Conservation (phyloP, 495 filamentous ascomycete species). For the Aspergillus conjunctus region DNA sequence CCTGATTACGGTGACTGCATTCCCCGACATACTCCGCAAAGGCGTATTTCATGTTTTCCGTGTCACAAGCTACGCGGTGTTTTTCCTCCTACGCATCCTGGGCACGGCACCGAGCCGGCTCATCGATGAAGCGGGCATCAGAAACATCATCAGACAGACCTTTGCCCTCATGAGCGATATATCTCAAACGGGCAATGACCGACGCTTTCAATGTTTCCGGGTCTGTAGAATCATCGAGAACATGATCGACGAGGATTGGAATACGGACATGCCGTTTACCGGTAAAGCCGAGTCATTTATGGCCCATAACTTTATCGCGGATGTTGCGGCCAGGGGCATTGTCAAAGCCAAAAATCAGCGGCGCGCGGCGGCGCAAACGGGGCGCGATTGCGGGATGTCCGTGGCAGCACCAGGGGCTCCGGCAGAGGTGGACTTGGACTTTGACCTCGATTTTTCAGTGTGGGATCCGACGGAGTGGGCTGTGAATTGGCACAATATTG, state of each 20-base stretch:
- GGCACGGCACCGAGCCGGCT: background rate
- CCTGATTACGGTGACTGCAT: background rate
- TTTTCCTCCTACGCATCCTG: slow-evolving; percentile 1
- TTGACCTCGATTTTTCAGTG: slow-evolving; percentile 8
- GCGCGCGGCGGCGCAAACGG: background rate
- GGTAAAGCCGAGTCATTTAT: slow-evolving; percentile 7
- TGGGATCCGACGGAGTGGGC: slow-evolving; percentile 4
- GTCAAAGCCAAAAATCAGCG: slow-evolving; percentile 1
- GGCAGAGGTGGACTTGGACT: background rate
- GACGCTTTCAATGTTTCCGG: slow-evolving; percentile 2
- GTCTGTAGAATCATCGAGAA: slow-evolving; percentile 3
- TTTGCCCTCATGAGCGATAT: slow-evolving; percentile 5
- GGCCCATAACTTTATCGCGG: background rate
- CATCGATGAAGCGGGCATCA: slow-evolving; percentile 1
- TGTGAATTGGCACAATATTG: slow-evolving; percentile 9
- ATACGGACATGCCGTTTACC: background rate
- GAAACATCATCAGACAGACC: slow-evolving; percentile 7
- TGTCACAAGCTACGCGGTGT: background rate
- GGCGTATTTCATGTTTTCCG: background rate
- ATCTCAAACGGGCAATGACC: slow-evolving; percentile 7
- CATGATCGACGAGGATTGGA: slow-evolving; percentile 5
- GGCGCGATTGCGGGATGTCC: background rate
- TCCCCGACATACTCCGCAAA: slow-evolving; percentile 5
- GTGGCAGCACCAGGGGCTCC: background rate
- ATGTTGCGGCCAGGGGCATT: slow-evolving; percentile 5